Evolutionary conservation across 2,329 filamentous ascomycete genomes (phyloP).

Genomic region (Exserohilum turcica): DNA sequence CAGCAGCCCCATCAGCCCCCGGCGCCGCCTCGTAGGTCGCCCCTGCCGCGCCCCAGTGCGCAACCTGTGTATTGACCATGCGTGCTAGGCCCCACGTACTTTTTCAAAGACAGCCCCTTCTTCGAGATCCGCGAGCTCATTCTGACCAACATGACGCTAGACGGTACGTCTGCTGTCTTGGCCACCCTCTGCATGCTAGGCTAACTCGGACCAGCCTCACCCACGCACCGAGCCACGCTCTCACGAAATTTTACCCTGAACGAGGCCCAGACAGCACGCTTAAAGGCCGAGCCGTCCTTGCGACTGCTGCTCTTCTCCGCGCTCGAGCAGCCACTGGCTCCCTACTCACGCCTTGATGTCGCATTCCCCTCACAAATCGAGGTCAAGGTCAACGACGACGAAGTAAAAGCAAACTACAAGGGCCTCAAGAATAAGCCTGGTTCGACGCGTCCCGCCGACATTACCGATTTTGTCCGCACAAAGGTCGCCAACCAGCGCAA

Average conservation of each 20-base stretch:
- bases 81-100: slow-evolving; percentile 49
- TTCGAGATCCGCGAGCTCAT: slow-evolving; percentile 72
- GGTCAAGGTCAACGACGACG: slow-evolving; percentile 84
- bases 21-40: slow-evolving; percentile 23
- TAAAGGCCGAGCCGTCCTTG: slow-evolving; percentile 65
- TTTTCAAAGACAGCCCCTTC: slow-evolving; percentile 82
- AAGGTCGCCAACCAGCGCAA: slow-evolving; percentile 73
- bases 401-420: slow-evolving; percentile 90
- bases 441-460: slow-evolving; percentile 89
- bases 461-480: slow-evolving; percentile 76
- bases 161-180: slow-evolving; percentile 68
- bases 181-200: slow-evolving; percentile 3
- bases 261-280: slow-evolving; percentile 58
- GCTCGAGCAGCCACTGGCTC: slow-evolving; percentile 55
- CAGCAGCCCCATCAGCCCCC: slow-evolving; percentile 25
- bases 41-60: slow-evolving; percentile 17
- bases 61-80: background rate
- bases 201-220: slow-evolving; percentile 56
- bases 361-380: slow-evolving; percentile 92
- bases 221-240: slow-evolving; percentile 63
- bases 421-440: slow-evolving; percentile 96
- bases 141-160: slow-evolving; percentile 69
- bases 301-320: slow-evolving; percentile 86
- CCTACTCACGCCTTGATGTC: slow-evolving; percentile 63
- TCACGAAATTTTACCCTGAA: slow-evolving; percentile 64